A percentile compares a stretch with the other conserved stretches of the same genome.
phyloP scores from a whole-genome alignment of 805 yeast species.

The Ogataea zsoltii region DNA sequence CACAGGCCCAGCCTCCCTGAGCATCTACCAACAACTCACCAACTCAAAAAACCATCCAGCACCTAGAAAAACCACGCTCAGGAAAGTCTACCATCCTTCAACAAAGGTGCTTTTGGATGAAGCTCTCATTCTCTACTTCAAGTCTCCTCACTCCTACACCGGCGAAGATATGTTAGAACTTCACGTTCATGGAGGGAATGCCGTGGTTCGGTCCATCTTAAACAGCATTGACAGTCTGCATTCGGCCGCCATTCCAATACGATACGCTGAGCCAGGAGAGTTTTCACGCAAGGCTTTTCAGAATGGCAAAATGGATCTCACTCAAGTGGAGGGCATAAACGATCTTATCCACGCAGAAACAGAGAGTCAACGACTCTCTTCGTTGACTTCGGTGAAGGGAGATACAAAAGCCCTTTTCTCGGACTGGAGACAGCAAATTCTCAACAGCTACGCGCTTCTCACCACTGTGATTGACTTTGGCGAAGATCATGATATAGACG shows the following conservation, averaged over 20 bases:
- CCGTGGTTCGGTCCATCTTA: conserved; percentile 71
- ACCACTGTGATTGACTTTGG: conserved; percentile 94
- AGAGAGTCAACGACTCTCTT: conserved; percentile 78
- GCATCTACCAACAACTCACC: conserved; percentile 51
- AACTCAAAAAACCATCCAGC: conserved; percentile 37
- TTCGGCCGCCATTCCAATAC: conserved; percentile 45
- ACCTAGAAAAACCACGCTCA: conserved; percentile 57
- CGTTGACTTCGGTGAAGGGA: conserved; percentile 74
- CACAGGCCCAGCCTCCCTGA: conserved; percentile 65
- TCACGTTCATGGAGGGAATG: conserved; percentile 94
- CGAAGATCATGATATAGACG: conserved; percentile 85
- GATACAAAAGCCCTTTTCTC: conserved; percentile 53
- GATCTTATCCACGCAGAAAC: conserved; percentile 94
- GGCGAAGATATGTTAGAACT: conserved; percentile 90
- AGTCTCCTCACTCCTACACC: conserved; percentile 78
- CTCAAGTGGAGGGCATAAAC: conserved; percentile 87
- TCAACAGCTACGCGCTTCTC: conserved; percentile 67
- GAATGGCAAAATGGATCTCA: conserved; percentile 80
- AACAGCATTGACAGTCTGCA: conserved; percentile 59
- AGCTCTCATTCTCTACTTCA: conserved; percentile 68
- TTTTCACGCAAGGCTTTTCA: conserved; percentile 85
- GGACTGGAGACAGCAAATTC: conserved; percentile 66
- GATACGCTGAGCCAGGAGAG: conserved; percentile 93
- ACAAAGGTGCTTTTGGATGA: conserved; percentile 61
- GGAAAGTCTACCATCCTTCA: conserved; percentile 52